phyloP scores from a whole-genome alignment of 1,284 basidiomycete species.

The Ustilago esculenta region DNA sequence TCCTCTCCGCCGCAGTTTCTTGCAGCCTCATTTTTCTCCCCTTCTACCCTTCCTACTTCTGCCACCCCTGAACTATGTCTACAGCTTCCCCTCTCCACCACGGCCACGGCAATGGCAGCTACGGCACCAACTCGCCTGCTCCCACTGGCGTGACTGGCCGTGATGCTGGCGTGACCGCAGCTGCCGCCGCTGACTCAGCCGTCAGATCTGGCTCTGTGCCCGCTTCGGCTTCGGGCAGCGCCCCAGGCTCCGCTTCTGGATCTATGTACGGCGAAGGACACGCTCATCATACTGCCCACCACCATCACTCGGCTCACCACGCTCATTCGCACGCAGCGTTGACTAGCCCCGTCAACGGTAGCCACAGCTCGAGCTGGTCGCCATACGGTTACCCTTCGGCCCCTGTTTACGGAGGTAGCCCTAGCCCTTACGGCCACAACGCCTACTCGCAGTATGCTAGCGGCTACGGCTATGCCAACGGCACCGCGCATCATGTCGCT shows the following conservation, averaged over 20 bases:
- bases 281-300: conserved; percentile 34
- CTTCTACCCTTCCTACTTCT: not conserved
- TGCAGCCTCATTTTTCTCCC: too few relatives aligned
- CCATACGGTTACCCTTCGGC: conserved; percentile 50
- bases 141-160: conserved; percentile 35
- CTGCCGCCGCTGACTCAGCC: conserved; percentile 39
- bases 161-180: conserved; percentile 38
- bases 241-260: conserved; percentile 46
- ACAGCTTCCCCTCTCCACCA: conserved; percentile 52
- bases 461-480: conserved; percentile 49
- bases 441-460: conserved; percentile 51
- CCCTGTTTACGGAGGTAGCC: conserved; percentile 45
- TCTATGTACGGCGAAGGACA: conserved; percentile 49
- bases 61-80: conserved; percentile 24
- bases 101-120: conserved; percentile 46
- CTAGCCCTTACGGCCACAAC: conserved; percentile 49
- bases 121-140: conserved; percentile 46
- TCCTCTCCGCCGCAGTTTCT: not conserved
- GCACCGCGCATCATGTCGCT: conserved; percentile 33
- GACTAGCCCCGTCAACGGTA: conserved; percentile 45
- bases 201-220: conserved; percentile 46
- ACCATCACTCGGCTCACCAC: conserved; percentile 44
- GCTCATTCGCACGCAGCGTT: conserved; percentile 36
- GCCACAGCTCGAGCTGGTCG: conserved; percentile 51
- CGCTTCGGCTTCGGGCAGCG: conserved; percentile 43